Evolutionary conservation across 148 eudicot genomes (phyloP), one percentile per base, ranked within the genome.

Genomic region (Nyssa sinensis): DNA sequence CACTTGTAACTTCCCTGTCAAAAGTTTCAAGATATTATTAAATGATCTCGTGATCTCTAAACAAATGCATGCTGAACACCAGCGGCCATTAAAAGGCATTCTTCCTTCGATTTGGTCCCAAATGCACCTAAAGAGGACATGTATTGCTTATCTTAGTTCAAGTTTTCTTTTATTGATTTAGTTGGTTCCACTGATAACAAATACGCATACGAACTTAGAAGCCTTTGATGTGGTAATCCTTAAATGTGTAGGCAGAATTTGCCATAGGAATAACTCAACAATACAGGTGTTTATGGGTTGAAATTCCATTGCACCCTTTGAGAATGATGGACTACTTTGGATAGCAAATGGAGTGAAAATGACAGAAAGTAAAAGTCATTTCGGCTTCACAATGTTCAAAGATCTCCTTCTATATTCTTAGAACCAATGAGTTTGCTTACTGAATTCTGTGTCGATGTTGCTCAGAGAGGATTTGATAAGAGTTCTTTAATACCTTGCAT

Each of bases 371-470:
- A 60, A 34, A 63, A 59, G 1, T 59, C 4, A 21, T 19, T 16
- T 61, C 19, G 1, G 27, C 33, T 61, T 58, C 17, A 5, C 3
- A 14, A 16, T 53, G 21, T 21, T 21, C 21, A 3, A 2, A 3
- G 23, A 3, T 3, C 17, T 2, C 3, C 58, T 53, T 53, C 17
- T 53, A 53, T 53, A 53, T 53, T 14, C n/a, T 53, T 21, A 0
- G 17, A 53, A 13, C 14, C 5, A n/a, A 34, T n/a, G 5, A 34
- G 12, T 32, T 21, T 0, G 19, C 27, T 35, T 72, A 25, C 66
- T 60, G 74, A 71, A 57, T 10, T 37, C 25, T 25, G 55, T 7
- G 39, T 72, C 14, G 7, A 29, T 72, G 66, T 35, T 62, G 57
- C 34, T 72, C 5, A 0, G 31, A 44, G 33, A 25, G 30, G 34